These are phyloP conservation scores for Monosporascus sp. DNA, from an alignment of 2,329 filamentous ascomycete species.

Conservation along the genomic window DNA sequence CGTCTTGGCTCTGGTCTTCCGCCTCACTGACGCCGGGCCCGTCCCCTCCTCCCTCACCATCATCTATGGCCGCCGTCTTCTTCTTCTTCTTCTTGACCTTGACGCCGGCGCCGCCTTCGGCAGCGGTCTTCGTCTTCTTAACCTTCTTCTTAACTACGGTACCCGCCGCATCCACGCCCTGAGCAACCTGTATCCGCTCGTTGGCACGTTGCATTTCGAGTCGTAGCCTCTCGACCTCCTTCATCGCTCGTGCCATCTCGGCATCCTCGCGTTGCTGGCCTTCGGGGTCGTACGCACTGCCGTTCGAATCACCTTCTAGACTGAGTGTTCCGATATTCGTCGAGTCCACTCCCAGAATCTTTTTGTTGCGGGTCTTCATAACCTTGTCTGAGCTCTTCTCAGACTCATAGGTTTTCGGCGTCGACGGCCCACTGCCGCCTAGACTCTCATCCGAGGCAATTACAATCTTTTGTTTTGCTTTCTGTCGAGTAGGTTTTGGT, in stretches of 20 bases:
- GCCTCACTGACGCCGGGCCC: conserved; percentile 10
- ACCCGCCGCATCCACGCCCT: conserved; percentile 61
- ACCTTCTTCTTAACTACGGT: conserved; percentile 63
- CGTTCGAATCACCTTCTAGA: conserved; percentile 49
- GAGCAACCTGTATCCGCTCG: conserved; percentile 66
- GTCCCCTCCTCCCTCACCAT: conserved; percentile 21
- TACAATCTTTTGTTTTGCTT: conserved; percentile 55
- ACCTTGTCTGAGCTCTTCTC: conserved; percentile 45
- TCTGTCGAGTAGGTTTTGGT: conserved; percentile 25
- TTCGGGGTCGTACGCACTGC: conserved; percentile 50
- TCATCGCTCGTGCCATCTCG: conserved; percentile 84
- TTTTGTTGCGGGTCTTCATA: conserved; percentile 44
- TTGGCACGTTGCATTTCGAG: conserved; percentile 84
- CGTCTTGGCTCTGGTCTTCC: conserved; percentile 5
- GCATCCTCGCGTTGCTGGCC: conserved; percentile 69
- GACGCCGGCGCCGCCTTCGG: conserved; percentile 20
- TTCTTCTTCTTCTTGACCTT: conserved; percentile 47
- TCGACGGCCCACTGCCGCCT: conserved; percentile 42
- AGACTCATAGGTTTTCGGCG: conserved; percentile 47
- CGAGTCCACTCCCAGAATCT: conserved; percentile 79
- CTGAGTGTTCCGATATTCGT: conserved; percentile 70
- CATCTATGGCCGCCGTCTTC: conserved; percentile 27
- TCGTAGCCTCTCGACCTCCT: conserved; percentile 78
- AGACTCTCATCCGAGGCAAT: conserved; percentile 72
- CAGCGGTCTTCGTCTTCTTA: conserved; percentile 50